A percentile compares a stretch with the other conserved stretches of the same genome.
Conservation (phyloP, 2,329 filamentous ascomycete species). For the Hymenoscyphus infarciens region DNA sequence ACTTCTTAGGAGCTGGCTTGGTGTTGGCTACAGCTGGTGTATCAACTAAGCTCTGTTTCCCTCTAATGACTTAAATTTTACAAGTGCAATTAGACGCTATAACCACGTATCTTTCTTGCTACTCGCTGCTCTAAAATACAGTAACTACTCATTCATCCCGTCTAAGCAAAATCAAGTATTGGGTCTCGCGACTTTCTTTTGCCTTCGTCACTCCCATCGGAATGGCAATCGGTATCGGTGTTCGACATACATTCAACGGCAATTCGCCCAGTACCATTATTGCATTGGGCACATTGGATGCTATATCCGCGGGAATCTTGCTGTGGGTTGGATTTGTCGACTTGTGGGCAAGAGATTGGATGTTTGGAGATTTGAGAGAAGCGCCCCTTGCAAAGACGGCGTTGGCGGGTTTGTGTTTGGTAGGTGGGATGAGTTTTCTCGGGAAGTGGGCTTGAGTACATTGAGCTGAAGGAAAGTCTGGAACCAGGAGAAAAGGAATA, state of each 20-base stretch:
- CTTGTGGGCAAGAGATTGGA: constrained; percentile 77
- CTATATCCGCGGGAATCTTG: constrained; percentile 70
- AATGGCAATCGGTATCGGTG: constrained; percentile 77
- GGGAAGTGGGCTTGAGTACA: constrained; percentile 62
- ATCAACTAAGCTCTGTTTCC: no score
- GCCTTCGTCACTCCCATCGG: constrained; percentile 71
- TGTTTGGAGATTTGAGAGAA: constrained; percentile 53
- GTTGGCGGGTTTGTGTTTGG: constrained; percentile 50
- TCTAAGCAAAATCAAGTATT: neutral
- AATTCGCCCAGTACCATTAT: constrained; percentile 66
- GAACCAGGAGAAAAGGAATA: no score
- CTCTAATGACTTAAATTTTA: no score
- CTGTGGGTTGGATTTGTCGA: constrained; percentile 78
- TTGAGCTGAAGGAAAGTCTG: no score
- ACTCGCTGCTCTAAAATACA: no score
- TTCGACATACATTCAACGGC: constrained; percentile 67
- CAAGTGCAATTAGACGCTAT: no score
- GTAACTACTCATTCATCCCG: neutral
- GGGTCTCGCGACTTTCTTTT: constrained; percentile 35
- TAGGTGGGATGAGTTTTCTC: constrained; percentile 68
- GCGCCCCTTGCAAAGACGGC: constrained; percentile 39
- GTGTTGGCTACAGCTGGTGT: no score
- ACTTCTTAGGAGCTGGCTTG: no score
- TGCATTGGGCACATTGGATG: constrained; percentile 70
- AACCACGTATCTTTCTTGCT: no score